phyloP scores from a whole-genome alignment of 176 grass and related monocot genomes.

The Lolium multiflorum region DNA sequence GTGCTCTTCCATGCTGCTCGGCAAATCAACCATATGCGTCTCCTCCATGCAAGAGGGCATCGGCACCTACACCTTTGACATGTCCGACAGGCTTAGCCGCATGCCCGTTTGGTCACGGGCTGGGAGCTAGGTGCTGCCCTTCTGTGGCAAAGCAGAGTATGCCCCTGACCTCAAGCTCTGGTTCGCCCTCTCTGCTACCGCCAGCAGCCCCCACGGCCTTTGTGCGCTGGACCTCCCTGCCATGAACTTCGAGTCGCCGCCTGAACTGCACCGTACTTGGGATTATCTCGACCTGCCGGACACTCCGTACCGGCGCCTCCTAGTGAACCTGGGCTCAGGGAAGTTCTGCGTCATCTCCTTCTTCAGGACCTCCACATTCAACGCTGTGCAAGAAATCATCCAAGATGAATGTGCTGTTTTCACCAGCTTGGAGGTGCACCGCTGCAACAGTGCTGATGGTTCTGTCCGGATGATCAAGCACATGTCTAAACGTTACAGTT shows the following conservation, averaged over 20 bases:
- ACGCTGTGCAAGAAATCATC: background rate
- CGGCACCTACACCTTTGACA: background rate
- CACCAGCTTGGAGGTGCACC: background rate
- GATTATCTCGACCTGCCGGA: conserved; percentile 1
- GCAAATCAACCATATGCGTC: background rate
- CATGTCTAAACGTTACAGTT: background rate
- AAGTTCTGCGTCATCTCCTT: conserved; percentile 1
- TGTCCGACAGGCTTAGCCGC: background rate
- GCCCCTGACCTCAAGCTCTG: background rate
- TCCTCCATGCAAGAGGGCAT: background rate
- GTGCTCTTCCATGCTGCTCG: background rate
- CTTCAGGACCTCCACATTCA: background rate
- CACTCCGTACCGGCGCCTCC: background rate
- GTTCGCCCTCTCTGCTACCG: background rate
- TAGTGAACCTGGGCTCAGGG: background rate
- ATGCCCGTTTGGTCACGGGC: background rate
- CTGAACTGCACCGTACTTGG: background rate
- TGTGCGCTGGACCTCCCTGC: background rate
- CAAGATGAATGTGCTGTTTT: background rate
- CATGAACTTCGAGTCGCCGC: background rate
- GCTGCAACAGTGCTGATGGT: background rate
- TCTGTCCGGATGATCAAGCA: background rate
- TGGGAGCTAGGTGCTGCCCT: background rate
- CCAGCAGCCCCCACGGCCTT: background rate
- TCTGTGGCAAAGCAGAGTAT: conserved; percentile 3